Base-by-base conservation (phyloP, 163 green algal genomes). In the Chloromonas sp. region DNA sequence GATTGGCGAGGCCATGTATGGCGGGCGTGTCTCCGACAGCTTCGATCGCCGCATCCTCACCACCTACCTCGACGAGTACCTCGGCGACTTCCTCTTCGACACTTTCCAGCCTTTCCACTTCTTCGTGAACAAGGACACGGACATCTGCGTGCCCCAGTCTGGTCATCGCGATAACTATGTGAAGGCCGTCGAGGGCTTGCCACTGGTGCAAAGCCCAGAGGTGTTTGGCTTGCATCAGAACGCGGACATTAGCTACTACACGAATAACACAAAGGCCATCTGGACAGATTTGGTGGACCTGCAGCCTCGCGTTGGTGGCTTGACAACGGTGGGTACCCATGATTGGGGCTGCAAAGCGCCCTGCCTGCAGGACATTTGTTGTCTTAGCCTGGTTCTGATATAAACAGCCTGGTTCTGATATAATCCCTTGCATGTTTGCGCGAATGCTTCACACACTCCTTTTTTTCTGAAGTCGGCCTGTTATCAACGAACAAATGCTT, bases 201-300 rank as follows among this genome's bases (percentile, higher is more conserved):
- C 95, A 57, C 85, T 96, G 61, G 90, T 95, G 85, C 92, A 97
- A 86, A 95, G 86, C 14, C 95, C 95, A 11, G 92, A 96, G 87
- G 92, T 96, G 66, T 97, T 98, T 88, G 95, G 95, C 0, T 89
- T 97, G 81, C 93, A 97, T 83, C 85, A 91, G 82, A 97, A 97
- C 85, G 95, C 95, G 57, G 94, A 98, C 90, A 97, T 98, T 84
- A 90, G 85, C n/a, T 97, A 98, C 89, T 97, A 96, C 91, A 97
- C 93, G 60, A 89, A 91, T 66, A 89, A 90, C 60, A 96, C 94
- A n/a, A 95, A 94, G 86, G 77, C 85, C 60, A 88, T 97, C 62
- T 97, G 94, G 95, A 61, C 84, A 14, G 91, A 96, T 82, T 89
- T 98, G 76, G 83, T 95, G n/a, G 88, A 93, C 85, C 86, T 96